Evolutionary conservation across 1,139 yeast species (phyloP).

Genomic region (Geotrichum reessii): DNA sequence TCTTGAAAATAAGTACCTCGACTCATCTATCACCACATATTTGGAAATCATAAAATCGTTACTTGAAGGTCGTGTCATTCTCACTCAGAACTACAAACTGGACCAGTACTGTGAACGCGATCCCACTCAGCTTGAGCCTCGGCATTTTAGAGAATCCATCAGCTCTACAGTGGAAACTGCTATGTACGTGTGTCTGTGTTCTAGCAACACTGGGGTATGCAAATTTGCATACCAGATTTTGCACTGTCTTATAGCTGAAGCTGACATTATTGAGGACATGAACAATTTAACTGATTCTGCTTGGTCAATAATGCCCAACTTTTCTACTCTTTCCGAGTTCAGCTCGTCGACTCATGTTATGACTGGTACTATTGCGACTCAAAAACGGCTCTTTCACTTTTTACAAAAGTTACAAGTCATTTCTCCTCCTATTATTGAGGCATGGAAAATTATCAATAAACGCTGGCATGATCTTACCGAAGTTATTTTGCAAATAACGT

Average conservation of each 20-base stretch:
- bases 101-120: conserved; percentile 27
- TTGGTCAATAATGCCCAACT: conserved; percentile 35
- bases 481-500: background rate
- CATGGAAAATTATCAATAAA: conserved; percentile 53
- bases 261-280: conserved; percentile 26
- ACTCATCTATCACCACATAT: conserved; percentile 25
- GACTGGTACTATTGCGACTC: conserved; percentile 72
- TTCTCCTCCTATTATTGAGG: conserved; percentile 53
- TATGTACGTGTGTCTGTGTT: conserved; percentile 47
- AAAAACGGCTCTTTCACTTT: conserved; percentile 57
- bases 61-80: conserved; percentile 20
- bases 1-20: background rate
- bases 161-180: conserved; percentile 43
- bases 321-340: conserved; percentile 43
- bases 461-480: conserved; percentile 44
- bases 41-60: conserved; percentile 28
- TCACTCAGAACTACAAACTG: conserved; percentile 32
- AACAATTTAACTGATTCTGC: conserved; percentile 23
- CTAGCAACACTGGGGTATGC: conserved; percentile 55
- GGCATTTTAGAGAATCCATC: conserved; percentile 30
- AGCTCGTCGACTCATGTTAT: conserved; percentile 56
- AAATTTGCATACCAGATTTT: conserved; percentile 48
- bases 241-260: conserved; percentile 45
- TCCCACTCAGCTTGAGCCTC: conserved; percentile 24
- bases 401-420: conserved; percentile 51